Evolutionary conservation across 148 eudicot genomes (phyloP).

Genomic region (Bassia scoparia): DNA sequence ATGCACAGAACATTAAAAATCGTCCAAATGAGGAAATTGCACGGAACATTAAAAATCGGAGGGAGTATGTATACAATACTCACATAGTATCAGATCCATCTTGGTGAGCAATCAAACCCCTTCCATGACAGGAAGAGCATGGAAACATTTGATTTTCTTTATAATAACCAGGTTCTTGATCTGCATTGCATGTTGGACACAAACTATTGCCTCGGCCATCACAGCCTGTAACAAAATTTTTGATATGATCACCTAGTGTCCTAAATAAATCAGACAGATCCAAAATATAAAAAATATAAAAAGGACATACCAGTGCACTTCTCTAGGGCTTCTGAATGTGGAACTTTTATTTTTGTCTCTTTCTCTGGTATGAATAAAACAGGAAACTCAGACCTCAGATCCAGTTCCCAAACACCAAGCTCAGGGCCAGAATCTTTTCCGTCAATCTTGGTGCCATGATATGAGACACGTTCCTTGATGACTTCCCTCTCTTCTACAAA

Average conservation of each 20-base stretch:
- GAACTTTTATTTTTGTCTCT: conserved; percentile 62
- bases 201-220: conserved; percentile 64
- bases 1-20: too few relatives aligned
- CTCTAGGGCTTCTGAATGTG: conserved; percentile 78
- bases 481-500: conserved; percentile 85
- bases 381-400: conserved; percentile 83
- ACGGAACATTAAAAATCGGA: too few relatives aligned
- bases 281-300: neutral
- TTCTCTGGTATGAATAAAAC: conserved; percentile 66
- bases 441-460: conserved; percentile 51
- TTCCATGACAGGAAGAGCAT: conserved; percentile 74
- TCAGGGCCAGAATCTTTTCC: conserved; percentile 65
- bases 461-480: conserved; percentile 56
- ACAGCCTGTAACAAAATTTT: conserved; percentile 45
- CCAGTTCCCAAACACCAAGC: conserved; percentile 91
- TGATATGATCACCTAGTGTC: neutral
- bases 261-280: neutral
- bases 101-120: conserved; percentile 90
- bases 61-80: conserved; percentile 26
- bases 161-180: conserved; percentile 78
- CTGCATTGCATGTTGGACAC: conserved; percentile 82
- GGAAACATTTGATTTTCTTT: conserved; percentile 68
- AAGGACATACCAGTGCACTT: conserved; percentile 68
- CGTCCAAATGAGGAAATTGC: too few relatives aligned
- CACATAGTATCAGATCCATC: conserved; percentile 97